Evolutionary conservation across 345 rosid species (phyloP), one percentile per base, ranked within the genome.

Genomic region (Carallia brachiata): DNA sequence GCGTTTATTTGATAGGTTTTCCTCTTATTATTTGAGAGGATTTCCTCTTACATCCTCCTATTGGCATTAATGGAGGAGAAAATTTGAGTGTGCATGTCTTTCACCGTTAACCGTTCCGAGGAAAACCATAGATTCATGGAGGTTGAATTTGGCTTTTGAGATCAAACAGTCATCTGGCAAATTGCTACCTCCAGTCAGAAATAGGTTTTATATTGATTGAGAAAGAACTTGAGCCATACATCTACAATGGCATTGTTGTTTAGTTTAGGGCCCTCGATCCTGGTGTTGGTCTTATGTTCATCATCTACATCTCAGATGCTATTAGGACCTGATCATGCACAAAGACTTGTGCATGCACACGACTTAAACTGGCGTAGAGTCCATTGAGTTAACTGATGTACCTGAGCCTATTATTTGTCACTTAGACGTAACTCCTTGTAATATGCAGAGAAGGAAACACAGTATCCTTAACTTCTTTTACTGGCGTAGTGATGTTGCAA

Each of bases 51-150:
- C 75, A 85, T 18, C 87, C 85, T 68, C 84, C 93, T 4, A 19
- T 73, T 60, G 75, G 54, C 61, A 82, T 83, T 23, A 77, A 8
- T 71, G 88, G 75, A 76, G 97, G 95, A 64, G 91, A 87, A 74
- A 58, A 74, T 34, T 73, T 95, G 70, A 73, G 78, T 69, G 71
- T 23, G 23, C 23, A 23, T 87, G 67, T 87, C 89, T 71, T 86
- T 92, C 83, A 68, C 77, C 50, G 90, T 95, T 97, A 81, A 67
- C 63, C 97, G 99, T 32, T 85, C 99, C 0, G 90, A 82, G 73
- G 97, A 92, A 76, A 88, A 95, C 66, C 97, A 92, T 68, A 71
- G 99, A 61, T 75, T 90, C 76, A 87, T 95, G 97, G 99, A 87
- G 75, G 80, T 95, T 50, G 96, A 89, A 70, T 80, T 95, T 62